Evolutionary conservation across 331 rosid species (phyloP).

Genomic region (Saraca asoca): DNA sequence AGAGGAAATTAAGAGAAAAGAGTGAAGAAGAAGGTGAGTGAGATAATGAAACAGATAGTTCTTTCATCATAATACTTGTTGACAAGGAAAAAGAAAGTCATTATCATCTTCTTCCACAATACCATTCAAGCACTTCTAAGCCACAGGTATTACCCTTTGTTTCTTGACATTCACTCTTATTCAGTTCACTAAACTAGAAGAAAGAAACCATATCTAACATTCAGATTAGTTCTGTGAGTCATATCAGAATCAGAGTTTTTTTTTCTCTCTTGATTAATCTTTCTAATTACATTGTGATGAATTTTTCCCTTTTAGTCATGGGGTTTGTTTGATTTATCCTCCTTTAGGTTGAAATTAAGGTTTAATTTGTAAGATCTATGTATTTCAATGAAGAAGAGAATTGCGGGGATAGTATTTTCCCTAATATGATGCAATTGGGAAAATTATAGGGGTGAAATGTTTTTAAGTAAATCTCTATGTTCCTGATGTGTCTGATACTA

Average conservation of each 20-base stretch:
- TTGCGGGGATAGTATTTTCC: slow-evolving; percentile 40
- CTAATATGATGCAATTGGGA: slow-evolving; percentile 37
- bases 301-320: slow-evolving; percentile 25
- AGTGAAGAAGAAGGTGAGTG: slow-evolving; percentile 34
- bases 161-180: slow-evolving; percentile 56
- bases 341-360: slow-evolving; percentile 30
- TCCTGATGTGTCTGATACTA: slow-evolving; percentile 35
- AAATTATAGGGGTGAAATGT: slow-evolving; percentile 38
- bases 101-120: slow-evolving; percentile 35
- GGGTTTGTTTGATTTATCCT: slow-evolving; percentile 37
- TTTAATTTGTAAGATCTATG: slow-evolving; percentile 39
- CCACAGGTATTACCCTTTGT: slow-evolving; percentile 75
- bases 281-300: slow-evolving; percentile 44
- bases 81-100: slow-evolving; percentile 51
- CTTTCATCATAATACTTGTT: slow-evolving; percentile 53
- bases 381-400: slow-evolving; percentile 29
- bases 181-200: slow-evolving; percentile 51
- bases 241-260: slow-evolving; percentile 25
- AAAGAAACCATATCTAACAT: slow-evolving; percentile 43
- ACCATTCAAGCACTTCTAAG: slow-evolving; percentile 68
- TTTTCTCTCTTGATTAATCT: slow-evolving; percentile 19
- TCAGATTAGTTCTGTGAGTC: slow-evolving; percentile 32
- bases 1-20: slow-evolving; percentile 55
- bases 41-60: slow-evolving; percentile 55
- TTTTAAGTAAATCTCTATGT: slow-evolving; percentile 33